These are phyloP conservation scores for Sphagnum fallax DNA, from an alignment of 228 moss, liverwort and hornwort genomes.

Conservation along the genomic window DNA sequence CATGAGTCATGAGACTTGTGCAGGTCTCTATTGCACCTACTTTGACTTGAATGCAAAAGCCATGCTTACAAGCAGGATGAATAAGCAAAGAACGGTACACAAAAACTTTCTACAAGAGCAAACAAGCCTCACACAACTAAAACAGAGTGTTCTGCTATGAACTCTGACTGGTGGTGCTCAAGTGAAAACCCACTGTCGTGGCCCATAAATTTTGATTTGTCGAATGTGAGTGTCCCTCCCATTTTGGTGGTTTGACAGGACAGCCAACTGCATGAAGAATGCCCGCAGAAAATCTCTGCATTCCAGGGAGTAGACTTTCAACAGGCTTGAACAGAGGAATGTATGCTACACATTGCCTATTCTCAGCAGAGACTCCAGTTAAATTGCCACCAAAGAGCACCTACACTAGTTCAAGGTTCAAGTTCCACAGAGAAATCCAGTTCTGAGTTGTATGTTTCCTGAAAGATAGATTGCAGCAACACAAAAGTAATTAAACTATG, in stretches of 20 bases:
- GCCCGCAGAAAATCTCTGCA: conserved; percentile 88
- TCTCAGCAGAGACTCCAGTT: too few relatives aligned
- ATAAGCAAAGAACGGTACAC: too few relatives aligned
- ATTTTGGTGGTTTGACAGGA: conserved; percentile 95
- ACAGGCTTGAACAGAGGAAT: neutral
- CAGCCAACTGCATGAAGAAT: conserved; percentile 87
- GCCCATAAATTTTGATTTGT: conserved; percentile 89
- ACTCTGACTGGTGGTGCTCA: neutral
- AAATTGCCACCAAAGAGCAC: too few relatives aligned
- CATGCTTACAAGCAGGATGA: too few relatives aligned
- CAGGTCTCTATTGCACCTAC: neutral
- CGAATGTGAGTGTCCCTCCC: conserved; percentile 96
- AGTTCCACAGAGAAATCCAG: too few relatives aligned
- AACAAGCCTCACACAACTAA: neutral
- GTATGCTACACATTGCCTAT: too few relatives aligned
- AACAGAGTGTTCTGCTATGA: neutral
- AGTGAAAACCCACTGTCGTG: conserved; percentile 73
- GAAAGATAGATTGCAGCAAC: too few relatives aligned
- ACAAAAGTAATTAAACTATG: neutral
- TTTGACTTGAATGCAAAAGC: too few relatives aligned
- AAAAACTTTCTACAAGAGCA: too few relatives aligned
- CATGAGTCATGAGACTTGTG: neutral
- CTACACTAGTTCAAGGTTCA: too few relatives aligned
- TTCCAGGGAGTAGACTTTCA: neutral
- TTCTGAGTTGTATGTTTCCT: too few relatives aligned